phyloP scores from a whole-genome alignment of 2,329 filamentous ascomycete species.

The Ophiostoma himal-ulmi region DNA sequence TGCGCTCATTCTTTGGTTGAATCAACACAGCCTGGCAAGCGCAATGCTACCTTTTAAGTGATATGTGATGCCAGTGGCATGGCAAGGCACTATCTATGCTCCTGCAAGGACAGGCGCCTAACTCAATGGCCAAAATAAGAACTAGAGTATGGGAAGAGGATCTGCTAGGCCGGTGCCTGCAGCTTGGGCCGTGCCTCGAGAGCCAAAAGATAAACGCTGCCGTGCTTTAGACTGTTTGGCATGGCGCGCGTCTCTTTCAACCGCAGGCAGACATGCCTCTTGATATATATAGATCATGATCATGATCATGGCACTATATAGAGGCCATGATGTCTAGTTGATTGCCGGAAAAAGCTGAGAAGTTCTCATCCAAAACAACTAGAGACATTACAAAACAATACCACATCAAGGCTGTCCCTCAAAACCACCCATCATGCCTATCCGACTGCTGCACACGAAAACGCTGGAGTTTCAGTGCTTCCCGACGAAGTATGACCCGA shows the following conservation, averaged over 20 bases:
- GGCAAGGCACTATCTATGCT: background rate
- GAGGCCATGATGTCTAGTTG: background rate
- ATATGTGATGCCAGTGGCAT: background rate
- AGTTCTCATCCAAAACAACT: background rate
- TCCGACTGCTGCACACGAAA: conserved; percentile 14
- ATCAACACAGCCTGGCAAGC: background rate
- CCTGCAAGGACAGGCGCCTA: background rate
- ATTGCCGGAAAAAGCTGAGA: background rate
- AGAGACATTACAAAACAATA: no score
- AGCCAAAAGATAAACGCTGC: background rate
- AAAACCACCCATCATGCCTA: background rate
- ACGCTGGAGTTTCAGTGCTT: conserved; percentile 12
- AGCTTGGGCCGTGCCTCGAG: background rate
- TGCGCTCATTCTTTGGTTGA: background rate
- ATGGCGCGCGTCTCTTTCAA: background rate
- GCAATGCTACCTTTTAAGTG: background rate
- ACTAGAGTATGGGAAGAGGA: no score
- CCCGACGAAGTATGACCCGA: background rate
- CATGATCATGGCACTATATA: background rate
- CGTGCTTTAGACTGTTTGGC: background rate
- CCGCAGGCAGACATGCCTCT: background rate
- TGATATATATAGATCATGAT: background rate
- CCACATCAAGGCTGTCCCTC: background rate
- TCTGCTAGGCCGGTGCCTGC: background rate
- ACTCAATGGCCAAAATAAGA: background rate